A percentile compares a stretch with the other conserved stretches of the same genome.
Evolutionary conservation across 352 stramenopile species (phyloP).

Genomic region (Albugo candida): DNA sequence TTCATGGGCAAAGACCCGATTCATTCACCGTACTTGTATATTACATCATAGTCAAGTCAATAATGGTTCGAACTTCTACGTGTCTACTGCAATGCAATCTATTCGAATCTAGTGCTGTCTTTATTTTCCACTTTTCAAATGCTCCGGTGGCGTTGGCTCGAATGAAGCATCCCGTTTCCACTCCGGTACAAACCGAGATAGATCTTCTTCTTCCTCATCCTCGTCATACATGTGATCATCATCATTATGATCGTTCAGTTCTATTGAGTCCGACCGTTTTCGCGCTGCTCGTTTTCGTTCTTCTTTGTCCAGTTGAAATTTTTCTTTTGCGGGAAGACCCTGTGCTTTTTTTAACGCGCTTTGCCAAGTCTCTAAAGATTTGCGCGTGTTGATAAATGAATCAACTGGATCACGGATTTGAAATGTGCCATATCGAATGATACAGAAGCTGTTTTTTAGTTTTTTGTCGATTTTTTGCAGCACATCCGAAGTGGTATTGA

Average conservation of each 20-base stretch:
- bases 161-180: slow-evolving; percentile 69
- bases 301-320: slow-evolving; percentile 17
- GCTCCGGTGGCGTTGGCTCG: slow-evolving; percentile 34
- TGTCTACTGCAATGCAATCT: no score
- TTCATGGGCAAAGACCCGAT: no score
- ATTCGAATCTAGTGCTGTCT: background rate
- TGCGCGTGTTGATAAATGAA: slow-evolving; percentile 63
- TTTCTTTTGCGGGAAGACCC: slow-evolving; percentile 11
- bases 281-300: slow-evolving; percentile 10
- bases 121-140: slow-evolving; percentile 28
- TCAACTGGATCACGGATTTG: slow-evolving; percentile 68
- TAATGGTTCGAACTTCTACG: no score
- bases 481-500: slow-evolving; percentile 52
- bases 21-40: no score
- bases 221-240: slow-evolving; percentile 17
- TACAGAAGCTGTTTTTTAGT: slow-evolving; percentile 69
- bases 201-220: slow-evolving; percentile 36
- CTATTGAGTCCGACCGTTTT: slow-evolving; percentile 18
- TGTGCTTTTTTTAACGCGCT: slow-evolving; percentile 28
- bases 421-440: slow-evolving; percentile 76
- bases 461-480: slow-evolving; percentile 58
- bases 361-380: slow-evolving; percentile 23
- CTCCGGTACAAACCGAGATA: slow-evolving; percentile 65
- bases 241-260: slow-evolving; percentile 1
- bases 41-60: no score